A percentile compares a stretch with the other conserved stretches of the same genome.
Conservation (phyloP, 2,329 filamentous ascomycete genomes). For the Alternaria postmessia region DNA sequence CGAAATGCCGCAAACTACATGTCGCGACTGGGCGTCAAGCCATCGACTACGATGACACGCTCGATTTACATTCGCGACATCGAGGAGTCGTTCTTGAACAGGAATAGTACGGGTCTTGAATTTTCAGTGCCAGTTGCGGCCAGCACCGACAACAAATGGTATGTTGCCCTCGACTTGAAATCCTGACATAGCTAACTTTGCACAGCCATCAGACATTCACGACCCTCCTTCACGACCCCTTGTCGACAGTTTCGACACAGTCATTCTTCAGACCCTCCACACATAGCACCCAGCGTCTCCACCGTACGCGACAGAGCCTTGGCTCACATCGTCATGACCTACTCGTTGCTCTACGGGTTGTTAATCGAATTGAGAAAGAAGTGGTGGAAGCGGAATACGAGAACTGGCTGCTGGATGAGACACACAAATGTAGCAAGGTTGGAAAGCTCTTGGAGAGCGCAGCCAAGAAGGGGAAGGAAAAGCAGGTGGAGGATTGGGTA, state of each 20-base stretch:
- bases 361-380: slow-evolving; percentile 88
- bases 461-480: slow-evolving; percentile 49
- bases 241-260: slow-evolving; percentile 23
- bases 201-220: slow-evolving; percentile 49
- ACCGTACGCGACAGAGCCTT: slow-evolving; percentile 81
- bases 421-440: slow-evolving; percentile 73
- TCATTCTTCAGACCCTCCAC: slow-evolving; percentile 37
- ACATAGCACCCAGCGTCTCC: slow-evolving; percentile 63
- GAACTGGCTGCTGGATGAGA: slow-evolving; percentile 86
- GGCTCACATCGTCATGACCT: slow-evolving; percentile 88
- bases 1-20: slow-evolving; percentile 82
- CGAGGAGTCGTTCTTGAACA: slow-evolving; percentile 65
- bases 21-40: slow-evolving; percentile 78
- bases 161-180: background rate
- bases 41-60: slow-evolving; percentile 82
- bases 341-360: slow-evolving; percentile 85
- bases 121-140: slow-evolving; percentile 25
- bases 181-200: slow-evolving; percentile 12
- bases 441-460: slow-evolving; percentile 54
- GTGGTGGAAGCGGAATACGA: slow-evolving; percentile 90
- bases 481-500: slow-evolving; percentile 64
- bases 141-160: slow-evolving; percentile 41
- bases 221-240: slow-evolving; percentile 41
- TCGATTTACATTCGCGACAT: slow-evolving; percentile 85
- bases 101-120: slow-evolving; percentile 44